Percentiles rank a stretch among this genome's conserved stretches.
Evolutionary conservation across 2,329 filamentous ascomycete genomes (phyloP).

Genomic region (Trichoderma sp.): DNA sequence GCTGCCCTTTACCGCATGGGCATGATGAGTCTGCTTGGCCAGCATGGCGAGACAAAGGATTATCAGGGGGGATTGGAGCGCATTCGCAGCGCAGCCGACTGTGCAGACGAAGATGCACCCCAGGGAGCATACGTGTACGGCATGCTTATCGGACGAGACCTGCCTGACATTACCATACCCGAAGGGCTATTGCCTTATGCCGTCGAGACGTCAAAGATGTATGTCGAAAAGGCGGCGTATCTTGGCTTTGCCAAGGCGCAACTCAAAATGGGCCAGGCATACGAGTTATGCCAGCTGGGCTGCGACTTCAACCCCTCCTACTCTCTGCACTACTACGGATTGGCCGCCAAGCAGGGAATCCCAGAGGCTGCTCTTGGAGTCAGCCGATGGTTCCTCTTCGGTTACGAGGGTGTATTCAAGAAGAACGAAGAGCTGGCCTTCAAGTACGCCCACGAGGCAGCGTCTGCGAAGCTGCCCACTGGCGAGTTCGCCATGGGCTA

Average conservation of each 20-base stretch:
- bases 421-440: slow-evolving; percentile 97
- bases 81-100: slow-evolving; percentile 80
- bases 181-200: slow-evolving; percentile 70
- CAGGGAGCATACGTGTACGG: slow-evolving; percentile 95
- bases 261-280: slow-evolving; percentile 94
- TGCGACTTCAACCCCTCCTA: slow-evolving; percentile 94
- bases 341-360: slow-evolving; percentile 90
- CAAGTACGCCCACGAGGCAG: slow-evolving; percentile 86
- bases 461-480: slow-evolving; percentile 77
- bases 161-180: slow-evolving; percentile 87
- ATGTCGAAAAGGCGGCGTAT: slow-evolving; percentile 95
- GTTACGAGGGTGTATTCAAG: slow-evolving; percentile 86
- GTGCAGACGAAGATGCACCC: slow-evolving; percentile 92
- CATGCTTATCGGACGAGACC: slow-evolving; percentile 87
- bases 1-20: slow-evolving; percentile 85
- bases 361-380: slow-evolving; percentile 93
- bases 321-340: slow-evolving; percentile 92
- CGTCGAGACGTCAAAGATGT: slow-evolving; percentile 73
- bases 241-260: slow-evolving; percentile 96
- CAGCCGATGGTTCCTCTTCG: slow-evolving; percentile 98
- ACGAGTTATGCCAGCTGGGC: slow-evolving; percentile 89
- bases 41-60: slow-evolving; percentile 88
- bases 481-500: slow-evolving; percentile 97
- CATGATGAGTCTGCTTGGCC: slow-evolving; percentile 96
- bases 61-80: slow-evolving; percentile 76